These are phyloP conservation scores for Maudiozyma serrabonitensis DNA, from an alignment of 805 yeast species.

Conservation along the genomic window DNA sequence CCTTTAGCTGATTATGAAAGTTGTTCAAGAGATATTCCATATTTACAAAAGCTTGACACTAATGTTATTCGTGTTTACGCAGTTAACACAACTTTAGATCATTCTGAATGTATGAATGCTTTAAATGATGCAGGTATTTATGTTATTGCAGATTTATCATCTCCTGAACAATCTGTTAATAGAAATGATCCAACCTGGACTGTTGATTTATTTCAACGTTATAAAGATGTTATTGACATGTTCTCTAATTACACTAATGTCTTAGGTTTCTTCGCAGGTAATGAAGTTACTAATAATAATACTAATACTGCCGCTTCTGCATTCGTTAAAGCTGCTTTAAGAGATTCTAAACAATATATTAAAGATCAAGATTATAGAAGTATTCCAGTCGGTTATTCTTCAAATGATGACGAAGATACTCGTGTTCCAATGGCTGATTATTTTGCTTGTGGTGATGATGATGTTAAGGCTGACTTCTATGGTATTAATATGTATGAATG, in stretches of 20 bases:
- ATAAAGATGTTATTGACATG: constrained; percentile 57
- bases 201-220: constrained; percentile 52
- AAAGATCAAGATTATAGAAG: constrained; percentile 48
- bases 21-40: constrained; percentile 69
- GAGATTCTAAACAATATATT: constrained; percentile 68
- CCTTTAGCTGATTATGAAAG: constrained; percentile 55
- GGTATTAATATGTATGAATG: constrained; percentile 88
- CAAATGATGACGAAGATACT: constrained; percentile 62
- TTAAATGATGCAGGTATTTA: constrained; percentile 70
- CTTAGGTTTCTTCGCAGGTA: constrained; percentile 79
- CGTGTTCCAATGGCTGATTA: constrained; percentile 63
- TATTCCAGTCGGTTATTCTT: constrained; percentile 76
- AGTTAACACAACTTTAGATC: constrained; percentile 53
- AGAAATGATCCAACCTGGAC: constrained; percentile 58
- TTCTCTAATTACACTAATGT: constrained; percentile 63
- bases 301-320: constrained; percentile 69
- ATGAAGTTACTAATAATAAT: constrained; percentile 64
- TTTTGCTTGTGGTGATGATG: constrained; percentile 63
- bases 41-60: constrained; percentile 49
- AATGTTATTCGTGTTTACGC: constrained; percentile 74
- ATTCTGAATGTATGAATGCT: constrained; percentile 56
- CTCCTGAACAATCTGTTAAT: constrained; percentile 54
- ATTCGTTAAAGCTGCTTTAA: constrained; percentile 72
- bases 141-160: constrained; percentile 68
- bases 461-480: constrained; percentile 64